A percentile compares a stretch with the other conserved stretches of the same genome.
phyloP scores from a whole-genome alignment of 2,329 filamentous ascomycete species.

The Apiospora arundinis region DNA sequence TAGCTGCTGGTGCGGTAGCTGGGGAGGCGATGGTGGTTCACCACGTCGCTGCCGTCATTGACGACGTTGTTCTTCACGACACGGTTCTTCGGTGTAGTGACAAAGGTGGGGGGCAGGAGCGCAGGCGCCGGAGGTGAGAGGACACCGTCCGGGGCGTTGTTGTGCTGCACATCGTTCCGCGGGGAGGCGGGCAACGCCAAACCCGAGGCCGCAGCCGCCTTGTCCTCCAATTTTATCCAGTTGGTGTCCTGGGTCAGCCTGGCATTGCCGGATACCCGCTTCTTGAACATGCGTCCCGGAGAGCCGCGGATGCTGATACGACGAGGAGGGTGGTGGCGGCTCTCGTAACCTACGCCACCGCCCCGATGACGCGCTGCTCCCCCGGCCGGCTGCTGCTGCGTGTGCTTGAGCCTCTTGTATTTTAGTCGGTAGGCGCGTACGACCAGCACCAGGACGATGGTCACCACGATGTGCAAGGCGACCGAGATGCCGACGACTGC shows the following conservation, averaged over 20 bases:
- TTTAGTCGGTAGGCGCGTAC: background rate
- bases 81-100: background rate
- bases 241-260: background rate
- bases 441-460: background rate
- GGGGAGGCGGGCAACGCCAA: background rate
- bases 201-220: background rate
- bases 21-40: background rate
- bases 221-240: background rate
- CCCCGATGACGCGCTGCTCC: background rate
- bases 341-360: background rate
- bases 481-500: constrained; percentile 1
- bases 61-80: background rate
- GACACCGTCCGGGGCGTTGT: background rate
- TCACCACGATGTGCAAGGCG: background rate
- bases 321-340: background rate
- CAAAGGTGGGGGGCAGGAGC: background rate
- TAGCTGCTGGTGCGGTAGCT: background rate
- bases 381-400: background rate
- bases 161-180: background rate
- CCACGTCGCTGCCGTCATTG: background rate
- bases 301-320: background rate
- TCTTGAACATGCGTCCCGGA: background rate
- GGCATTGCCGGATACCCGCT: background rate
- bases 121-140: background rate
- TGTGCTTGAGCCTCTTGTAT: background rate